Base-by-base conservation (phyloP, 345 rosid genomes). In the Ricinus communis region DNA sequence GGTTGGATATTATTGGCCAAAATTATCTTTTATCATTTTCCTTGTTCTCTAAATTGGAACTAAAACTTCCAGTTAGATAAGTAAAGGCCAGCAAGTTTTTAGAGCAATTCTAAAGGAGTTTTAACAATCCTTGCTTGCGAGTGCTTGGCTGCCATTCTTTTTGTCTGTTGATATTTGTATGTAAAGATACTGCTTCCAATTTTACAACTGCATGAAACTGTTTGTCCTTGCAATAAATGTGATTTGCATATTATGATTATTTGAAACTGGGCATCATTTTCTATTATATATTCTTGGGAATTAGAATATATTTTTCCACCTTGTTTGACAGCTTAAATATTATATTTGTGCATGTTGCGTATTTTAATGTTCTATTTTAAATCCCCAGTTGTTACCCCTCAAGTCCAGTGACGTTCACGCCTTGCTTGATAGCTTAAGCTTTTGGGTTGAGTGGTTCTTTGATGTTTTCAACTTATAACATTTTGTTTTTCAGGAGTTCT, bases 401-500 rank as follows among this genome's bases (percentile, higher is more conserved):
- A n/a, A n/a, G n/a, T n/a, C n/a, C n/a, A n/a, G n/a, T n/a, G n/a
- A n/a, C n/a, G n/a, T n/a, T n/a, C n/a, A n/a, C n/a, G n/a, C n/a
- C n/a, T n/a, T n/a, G n/a, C n/a, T n/a, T n/a, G n/a, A n/a, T n/a
- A n/a, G n/a, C n/a, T n/a, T n/a, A n/a, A n/a, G n/a, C n/a, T n/a
- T n/a, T n/a, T n/a, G n/a, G n/a, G n/a, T n/a, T n/a, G n/a, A n/a
- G n/a, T n/a, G n/a, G n/a, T n/a, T n/a, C n/a, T n/a, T n/a, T n/a
- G n/a, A n/a, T n/a, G n/a, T n/a, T n/a, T n/a, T n/a, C n/a, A n/a
- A n/a, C n/a, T n/a, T n/a, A n/a, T n/a, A n/a, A n/a, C n/a, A n/a
- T n/a, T n/a, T n/a, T 2, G 38, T 11, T 43, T 43, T 75, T 50
- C 82, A 94, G 98, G 98, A 80, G 86, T 87, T 59, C 70, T 94